These are phyloP conservation scores for Tuber borchii DNA, from an alignment of 495 filamentous ascomycete genomes.

Conservation along the genomic window DNA sequence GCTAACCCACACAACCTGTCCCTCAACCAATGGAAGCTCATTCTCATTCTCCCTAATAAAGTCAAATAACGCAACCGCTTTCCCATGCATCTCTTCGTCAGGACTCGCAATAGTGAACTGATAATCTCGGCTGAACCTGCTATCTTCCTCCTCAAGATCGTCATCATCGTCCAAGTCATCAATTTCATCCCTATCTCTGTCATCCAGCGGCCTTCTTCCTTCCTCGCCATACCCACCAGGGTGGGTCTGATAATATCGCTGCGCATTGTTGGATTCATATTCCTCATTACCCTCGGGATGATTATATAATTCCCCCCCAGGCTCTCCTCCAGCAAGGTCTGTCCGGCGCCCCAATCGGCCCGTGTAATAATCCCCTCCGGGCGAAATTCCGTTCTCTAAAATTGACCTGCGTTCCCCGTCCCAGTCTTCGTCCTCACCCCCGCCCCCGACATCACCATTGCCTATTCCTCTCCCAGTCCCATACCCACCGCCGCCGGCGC, in stretches of 20 bases:
- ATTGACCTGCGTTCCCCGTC: conserved; percentile 29
- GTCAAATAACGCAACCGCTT: conserved; percentile 90
- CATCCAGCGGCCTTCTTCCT: conserved; percentile 16
- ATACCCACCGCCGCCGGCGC: not conserved
- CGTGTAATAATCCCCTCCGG: conserved; percentile 41
- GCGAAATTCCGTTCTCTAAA: conserved; percentile 37
- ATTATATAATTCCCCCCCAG: conserved; percentile 41
- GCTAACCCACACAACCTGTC: conserved; percentile 92
- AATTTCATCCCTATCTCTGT: conserved; percentile 23
- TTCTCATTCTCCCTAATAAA: conserved; percentile 94
- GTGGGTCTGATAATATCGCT: conserved; percentile 20
- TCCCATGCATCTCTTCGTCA: conserved; percentile 96
- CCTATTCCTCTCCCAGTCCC: not conserved
- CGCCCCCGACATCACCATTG: conserved; percentile 4
- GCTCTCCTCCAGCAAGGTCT: conserved; percentile 38
- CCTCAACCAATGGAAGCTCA: conserved; percentile 84
- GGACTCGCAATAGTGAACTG: conserved; percentile 92
- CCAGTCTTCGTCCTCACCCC: conserved; percentile 32
- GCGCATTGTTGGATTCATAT: conserved; percentile 32
- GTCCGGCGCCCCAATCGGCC: conserved; percentile 35
- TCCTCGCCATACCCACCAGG: conserved; percentile 41
- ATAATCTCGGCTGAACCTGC: conserved; percentile 60
- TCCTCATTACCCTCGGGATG: conserved; percentile 26
- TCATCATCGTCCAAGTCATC: conserved; percentile 44
- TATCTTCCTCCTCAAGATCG: conserved; percentile 36